A percentile compares a stretch with the other conserved stretches of the same genome.
Evolutionary conservation across 495 filamentous ascomycete genomes (phyloP).

Genomic region (Jackrogersella multiformis): DNA sequence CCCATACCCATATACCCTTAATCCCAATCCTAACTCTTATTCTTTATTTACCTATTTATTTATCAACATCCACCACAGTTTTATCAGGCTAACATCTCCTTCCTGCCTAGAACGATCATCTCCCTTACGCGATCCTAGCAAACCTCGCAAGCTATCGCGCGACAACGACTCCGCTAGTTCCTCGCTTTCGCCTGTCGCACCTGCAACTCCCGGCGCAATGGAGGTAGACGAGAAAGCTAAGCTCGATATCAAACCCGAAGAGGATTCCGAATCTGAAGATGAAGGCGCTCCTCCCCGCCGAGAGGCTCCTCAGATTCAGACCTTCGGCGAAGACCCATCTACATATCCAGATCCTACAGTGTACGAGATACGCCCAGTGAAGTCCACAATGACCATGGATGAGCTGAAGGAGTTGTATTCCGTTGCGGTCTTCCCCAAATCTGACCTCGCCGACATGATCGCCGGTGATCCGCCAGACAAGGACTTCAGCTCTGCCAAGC

Average conservation of each 20-base stretch:
- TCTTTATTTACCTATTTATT: not conserved
- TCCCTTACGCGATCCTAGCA: slow-evolving; percentile 54
- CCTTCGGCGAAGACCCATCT: slow-evolving; percentile 91
- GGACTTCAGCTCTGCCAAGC: slow-evolving; percentile 94
- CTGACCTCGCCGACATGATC: slow-evolving; percentile 83
- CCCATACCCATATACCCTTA: not conserved
- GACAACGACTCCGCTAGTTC: slow-evolving; percentile 69
- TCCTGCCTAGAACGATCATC: slow-evolving; percentile 56
- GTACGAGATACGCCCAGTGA: slow-evolving; percentile 86
- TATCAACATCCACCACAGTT: not conserved
- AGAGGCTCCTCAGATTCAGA: slow-evolving; percentile 74
- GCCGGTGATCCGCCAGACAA: slow-evolving; percentile 89
- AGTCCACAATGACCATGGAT: slow-evolving; percentile 77
- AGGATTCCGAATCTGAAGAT: slow-evolving; percentile 69
- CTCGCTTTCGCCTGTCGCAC: slow-evolving; percentile 68
- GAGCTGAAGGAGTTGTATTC: slow-evolving; percentile 86
- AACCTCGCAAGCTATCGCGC: slow-evolving; percentile 58
- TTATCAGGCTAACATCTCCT: slow-evolving; percentile 6
- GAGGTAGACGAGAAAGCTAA: slow-evolving; percentile 62
- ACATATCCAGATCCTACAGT: slow-evolving; percentile 92
- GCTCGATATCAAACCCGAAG: slow-evolving; percentile 61
- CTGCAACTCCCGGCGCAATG: slow-evolving; percentile 58
- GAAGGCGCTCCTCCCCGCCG: slow-evolving; percentile 83
- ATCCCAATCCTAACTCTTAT: too few relatives aligned
- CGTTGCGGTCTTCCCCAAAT: slow-evolving; percentile 81